Evolutionary conservation across 495 filamentous ascomycete species (phyloP), one percentile per base, ranked within the genome.

Genomic region (Letharia columbiana): DNA sequence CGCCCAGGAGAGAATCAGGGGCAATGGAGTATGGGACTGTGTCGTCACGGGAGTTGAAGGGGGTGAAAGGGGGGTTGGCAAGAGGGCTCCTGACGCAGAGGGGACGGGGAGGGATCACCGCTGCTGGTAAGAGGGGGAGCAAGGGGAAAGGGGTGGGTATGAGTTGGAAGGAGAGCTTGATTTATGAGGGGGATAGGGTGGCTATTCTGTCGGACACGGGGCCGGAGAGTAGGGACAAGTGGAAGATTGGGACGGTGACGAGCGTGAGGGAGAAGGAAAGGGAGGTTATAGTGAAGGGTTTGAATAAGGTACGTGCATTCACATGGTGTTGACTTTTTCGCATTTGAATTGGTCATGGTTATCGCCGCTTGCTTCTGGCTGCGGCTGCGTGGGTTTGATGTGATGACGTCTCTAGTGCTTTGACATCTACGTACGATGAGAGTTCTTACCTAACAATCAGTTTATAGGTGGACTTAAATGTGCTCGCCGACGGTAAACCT

Each of bases 191-290:
- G 44, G 64, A 56, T 52, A 44, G 64, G 63, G 67, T 73, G 52
- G 70, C 62, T 57, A 41, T 71, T 62, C 64, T 71, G 41, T 62
- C 54, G 61, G 52, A 50, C 28, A 60, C 28, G 18, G 67, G 67
- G 60, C 35, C 61, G 57, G 85, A 87, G 60, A 91, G 92, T 31
- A 79, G 79, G 65, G 89, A 92, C 68, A 88, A 86, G 78, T 91
- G 91, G 65, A 88, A 87, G 76, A 96, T 98, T 77, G 87, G 87
- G 39, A 77, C 76, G 41, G 84, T 97, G 40, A 71, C 63, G 58
- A 69, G 74, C n/a, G 79, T 96, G 45, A 77, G 88, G 66, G 72
- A 71, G 28, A 76, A 81, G 3, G 80, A 70, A 49, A 85, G 87
- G 70, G 81, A 80, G 56, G 78, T 93, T 41, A 73, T 73, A 4